A percentile compares a stretch with the other conserved stretches of the same genome.
Conservation (phyloP, 2,329 filamentous ascomycete species). For the Ilyonectria destructans region DNA sequence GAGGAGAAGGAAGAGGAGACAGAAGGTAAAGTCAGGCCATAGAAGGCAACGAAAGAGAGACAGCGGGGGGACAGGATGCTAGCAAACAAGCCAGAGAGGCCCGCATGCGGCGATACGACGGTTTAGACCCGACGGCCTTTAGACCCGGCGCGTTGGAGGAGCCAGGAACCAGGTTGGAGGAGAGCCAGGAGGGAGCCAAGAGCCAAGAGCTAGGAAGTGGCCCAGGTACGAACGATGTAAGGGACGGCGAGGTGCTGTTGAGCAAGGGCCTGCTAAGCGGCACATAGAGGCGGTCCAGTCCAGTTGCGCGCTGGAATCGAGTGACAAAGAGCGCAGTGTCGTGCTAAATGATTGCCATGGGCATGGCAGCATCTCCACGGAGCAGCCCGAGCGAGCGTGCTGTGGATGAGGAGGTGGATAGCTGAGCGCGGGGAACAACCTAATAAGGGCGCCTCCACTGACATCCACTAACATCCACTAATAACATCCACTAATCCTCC, state of each 20-base stretch:
- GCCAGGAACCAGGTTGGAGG: not conserved
- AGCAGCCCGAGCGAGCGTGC: not conserved
- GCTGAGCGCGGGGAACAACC: conserved; percentile 12
- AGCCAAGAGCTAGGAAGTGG: not conserved
- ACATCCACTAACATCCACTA: not conserved
- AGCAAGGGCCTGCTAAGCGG: not conserved
- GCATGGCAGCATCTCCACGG: not conserved
- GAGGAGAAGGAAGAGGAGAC: too few relatives aligned
- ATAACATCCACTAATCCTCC: not conserved
- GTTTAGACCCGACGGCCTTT: conserved; percentile 18
- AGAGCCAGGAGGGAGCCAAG: not conserved
- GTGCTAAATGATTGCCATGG: not conserved
- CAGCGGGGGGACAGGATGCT: not conserved
- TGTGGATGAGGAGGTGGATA: not conserved
- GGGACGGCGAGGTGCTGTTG: not conserved
- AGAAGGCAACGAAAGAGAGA: not conserved
- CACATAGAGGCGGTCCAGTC: not conserved
- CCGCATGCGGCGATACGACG: conserved; percentile 27
- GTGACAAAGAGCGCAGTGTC: not conserved
- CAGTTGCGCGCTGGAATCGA: not conserved
- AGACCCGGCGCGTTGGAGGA: not conserved
- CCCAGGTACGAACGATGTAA: not conserved
- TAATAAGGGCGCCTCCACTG: not conserved
- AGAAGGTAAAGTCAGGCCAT: not conserved
- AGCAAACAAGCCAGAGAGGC: conserved; percentile 3